Conservation (phyloP, 164 flowering plant species). For the Liquidambar formosana region DNA sequence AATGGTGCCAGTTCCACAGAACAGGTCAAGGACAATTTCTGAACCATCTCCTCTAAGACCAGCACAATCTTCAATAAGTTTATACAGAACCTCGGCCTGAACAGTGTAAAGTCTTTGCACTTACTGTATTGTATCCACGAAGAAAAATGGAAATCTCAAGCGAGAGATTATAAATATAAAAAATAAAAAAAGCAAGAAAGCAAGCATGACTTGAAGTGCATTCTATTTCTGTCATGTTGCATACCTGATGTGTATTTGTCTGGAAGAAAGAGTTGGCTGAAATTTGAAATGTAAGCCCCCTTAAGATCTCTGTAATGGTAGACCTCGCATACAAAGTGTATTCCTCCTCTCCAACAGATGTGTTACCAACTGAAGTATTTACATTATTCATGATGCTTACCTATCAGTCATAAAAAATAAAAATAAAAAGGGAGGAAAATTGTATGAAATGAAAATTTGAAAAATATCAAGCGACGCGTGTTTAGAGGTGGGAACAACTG, state of each 20-base stretch:
- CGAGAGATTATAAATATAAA: conserved; percentile 1
- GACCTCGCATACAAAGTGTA: conserved; percentile 75
- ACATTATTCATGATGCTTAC: conserved; percentile 91
- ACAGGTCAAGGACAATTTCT: conserved; percentile 89
- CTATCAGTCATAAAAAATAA: conserved; percentile 29
- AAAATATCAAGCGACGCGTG: background rate
- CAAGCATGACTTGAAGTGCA: background rate
- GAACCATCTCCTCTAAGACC: conserved; percentile 90
- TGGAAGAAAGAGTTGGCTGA: conserved; percentile 99
- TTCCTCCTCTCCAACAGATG: conserved; percentile 91
- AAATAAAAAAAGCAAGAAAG: background rate
- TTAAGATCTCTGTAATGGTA: conserved; percentile 72
- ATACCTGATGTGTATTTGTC: conserved; percentile 93
- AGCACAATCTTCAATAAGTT: conserved; percentile 85
- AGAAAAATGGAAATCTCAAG: conserved; percentile 4
- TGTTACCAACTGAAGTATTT: conserved; percentile 87
- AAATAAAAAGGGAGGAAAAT: background rate
- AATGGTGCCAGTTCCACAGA: conserved; percentile 98
- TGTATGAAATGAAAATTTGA: background rate
- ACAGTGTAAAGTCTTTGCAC: conserved; percentile 17
- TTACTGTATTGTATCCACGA: conserved; percentile 4
- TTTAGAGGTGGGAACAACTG: background rate
- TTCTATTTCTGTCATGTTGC: background rate
- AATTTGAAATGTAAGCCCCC: conserved; percentile 89
- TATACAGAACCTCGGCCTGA: conserved; percentile 94